Percentiles rank a stretch among this genome's conserved stretches.
Conservation (phyloP, 1,284 basidiomycete species). For the Cryptococcus sp. region DNA sequence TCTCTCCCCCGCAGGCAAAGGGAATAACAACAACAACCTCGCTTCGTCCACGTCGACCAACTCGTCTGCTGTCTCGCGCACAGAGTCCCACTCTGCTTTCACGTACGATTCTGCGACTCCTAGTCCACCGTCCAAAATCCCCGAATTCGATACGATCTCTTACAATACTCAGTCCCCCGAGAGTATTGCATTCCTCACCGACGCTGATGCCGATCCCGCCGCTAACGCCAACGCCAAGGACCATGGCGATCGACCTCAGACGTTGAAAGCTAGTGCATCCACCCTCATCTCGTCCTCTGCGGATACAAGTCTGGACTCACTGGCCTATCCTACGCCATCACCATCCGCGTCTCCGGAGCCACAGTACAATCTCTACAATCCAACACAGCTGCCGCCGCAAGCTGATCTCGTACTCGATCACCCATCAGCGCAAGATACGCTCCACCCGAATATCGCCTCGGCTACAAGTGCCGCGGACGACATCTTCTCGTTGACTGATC, state of each 20-base stretch:
- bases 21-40: constrained; percentile 1
- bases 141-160: constrained; percentile 36
- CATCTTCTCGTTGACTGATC: constrained; percentile 40
- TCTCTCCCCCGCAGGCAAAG: constrained; percentile 6
- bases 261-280: neutral
- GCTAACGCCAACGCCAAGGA: neutral
- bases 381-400: neutral
- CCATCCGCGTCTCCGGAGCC: neutral
- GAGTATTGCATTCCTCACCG: constrained; percentile 7
- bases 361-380: neutral
- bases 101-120: constrained; percentile 25
- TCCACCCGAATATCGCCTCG: constrained; percentile 11
- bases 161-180: constrained; percentile 31
- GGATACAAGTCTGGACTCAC: neutral
- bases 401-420: neutral
- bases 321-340: neutral
- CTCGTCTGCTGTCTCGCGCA: constrained; percentile 9
- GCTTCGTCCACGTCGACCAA: constrained; percentile 20
- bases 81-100: constrained; percentile 30
- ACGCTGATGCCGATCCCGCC: neutral
- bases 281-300: neutral
- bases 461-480: constrained; percentile 18
- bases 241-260: neutral
- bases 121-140: neutral
- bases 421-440: constrained; percentile 1